Evolutionary conservation across 2,329 filamentous ascomycete species (phyloP).

Genomic region (Aspergillus uvarum): DNA sequence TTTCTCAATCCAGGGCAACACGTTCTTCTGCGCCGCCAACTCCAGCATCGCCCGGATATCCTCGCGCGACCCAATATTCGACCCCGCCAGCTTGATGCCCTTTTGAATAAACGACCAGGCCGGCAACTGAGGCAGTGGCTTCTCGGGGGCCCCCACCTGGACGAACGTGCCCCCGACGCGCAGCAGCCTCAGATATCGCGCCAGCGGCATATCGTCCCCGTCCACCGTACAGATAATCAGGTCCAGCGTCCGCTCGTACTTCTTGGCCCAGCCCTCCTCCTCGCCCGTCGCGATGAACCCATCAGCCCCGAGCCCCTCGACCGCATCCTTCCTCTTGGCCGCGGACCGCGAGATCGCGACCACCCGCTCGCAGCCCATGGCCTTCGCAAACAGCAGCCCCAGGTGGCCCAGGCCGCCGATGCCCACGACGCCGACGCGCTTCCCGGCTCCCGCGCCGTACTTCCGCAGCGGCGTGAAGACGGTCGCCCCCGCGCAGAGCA

Average conservation of each 20-base stretch:
- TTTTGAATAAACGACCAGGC: constrained; percentile 61
- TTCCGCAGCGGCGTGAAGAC: constrained; percentile 68
- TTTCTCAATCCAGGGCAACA: constrained; percentile 46
- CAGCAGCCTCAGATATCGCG: constrained; percentile 61
- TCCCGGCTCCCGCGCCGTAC: constrained; percentile 68
- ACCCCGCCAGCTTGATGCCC: constrained; percentile 54
- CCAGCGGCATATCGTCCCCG: constrained; percentile 61
- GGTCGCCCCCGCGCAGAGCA: constrained; percentile 77
- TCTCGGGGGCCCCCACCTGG: constrained; percentile 67
- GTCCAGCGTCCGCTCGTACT: constrained; percentile 52
- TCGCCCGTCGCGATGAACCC: constrained; percentile 59
- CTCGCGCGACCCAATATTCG: constrained; percentile 43
- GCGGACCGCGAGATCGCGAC: constrained; percentile 55
- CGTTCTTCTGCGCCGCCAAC: constrained; percentile 43
- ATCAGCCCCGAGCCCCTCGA: constrained; percentile 54
- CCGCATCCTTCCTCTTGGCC: constrained; percentile 53
- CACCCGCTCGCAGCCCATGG: constrained; percentile 65
- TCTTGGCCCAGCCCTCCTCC: constrained; percentile 54
- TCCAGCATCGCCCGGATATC: constrained; percentile 47
- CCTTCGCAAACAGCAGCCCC: constrained; percentile 68
- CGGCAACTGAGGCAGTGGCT: constrained; percentile 52
- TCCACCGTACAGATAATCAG: constrained; percentile 60
- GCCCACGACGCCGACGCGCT: constrained; percentile 69
- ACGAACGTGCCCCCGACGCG: constrained; percentile 61
- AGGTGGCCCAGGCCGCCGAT: constrained; percentile 75